Percentiles rank a stretch among this genome's conserved stretches.
Conservation (phyloP, 2,329 filamentous ascomycete genomes). For the Mycosphaerella arachidis region DNA sequence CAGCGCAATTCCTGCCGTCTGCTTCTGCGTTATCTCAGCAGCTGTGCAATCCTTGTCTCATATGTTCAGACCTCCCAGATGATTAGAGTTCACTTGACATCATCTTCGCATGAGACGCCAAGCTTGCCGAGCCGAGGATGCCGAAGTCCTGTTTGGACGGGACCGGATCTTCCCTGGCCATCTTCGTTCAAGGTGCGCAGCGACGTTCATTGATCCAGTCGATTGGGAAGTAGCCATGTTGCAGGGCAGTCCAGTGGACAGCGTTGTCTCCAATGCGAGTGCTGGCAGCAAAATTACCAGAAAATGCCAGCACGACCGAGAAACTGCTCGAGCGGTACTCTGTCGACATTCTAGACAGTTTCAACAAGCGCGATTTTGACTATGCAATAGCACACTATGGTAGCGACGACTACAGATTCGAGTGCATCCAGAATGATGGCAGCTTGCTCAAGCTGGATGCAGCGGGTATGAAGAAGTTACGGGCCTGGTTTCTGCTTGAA, state of each 20-base stretch:
- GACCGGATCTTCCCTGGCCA: background rate
- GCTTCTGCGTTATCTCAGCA: no score
- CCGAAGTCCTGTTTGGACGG: background rate
- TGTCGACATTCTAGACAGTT: conserved; percentile 1
- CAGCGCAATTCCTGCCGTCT: no score
- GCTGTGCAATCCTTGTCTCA: no score
- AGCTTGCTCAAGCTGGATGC: background rate
- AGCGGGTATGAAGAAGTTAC: background rate
- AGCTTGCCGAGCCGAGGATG: background rate
- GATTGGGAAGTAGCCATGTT: background rate
- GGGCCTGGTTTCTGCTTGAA: background rate
- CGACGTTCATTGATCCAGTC: background rate
- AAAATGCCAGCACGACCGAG: background rate
- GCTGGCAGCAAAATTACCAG: background rate
- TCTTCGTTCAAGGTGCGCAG: background rate
- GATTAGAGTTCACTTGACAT: background rate
- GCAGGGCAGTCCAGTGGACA: background rate
- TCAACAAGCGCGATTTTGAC: background rate
- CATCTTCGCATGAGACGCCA: background rate
- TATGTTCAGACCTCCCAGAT: background rate
- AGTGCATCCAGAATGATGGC: background rate
- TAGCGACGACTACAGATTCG: background rate
- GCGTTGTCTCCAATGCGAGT: background rate
- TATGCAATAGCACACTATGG: background rate
- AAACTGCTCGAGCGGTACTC: conserved; percentile 4